Evolutionary conservation across 2,329 filamentous ascomycete genomes (phyloP), one percentile per base, ranked within the genome.

Genomic region (Cytospora leucostoma): DNA sequence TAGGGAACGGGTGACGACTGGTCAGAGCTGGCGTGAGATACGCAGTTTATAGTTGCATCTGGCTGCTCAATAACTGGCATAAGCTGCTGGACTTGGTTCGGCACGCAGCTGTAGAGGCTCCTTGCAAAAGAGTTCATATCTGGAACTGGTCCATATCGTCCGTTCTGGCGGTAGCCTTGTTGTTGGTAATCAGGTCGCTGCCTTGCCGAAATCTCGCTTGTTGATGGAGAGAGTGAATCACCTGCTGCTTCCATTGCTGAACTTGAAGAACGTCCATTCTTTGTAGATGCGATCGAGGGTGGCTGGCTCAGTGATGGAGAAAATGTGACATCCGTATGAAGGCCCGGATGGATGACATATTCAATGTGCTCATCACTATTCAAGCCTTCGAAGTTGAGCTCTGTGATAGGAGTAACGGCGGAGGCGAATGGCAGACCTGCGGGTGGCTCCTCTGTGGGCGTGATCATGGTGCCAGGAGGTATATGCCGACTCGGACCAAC

Each of bases 261-360:
- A 19, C 49, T 56, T 13, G 54, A 59, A 2, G 67, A 67, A 19
- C 27, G 53, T 15, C 61, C 58, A 38, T 63, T 53, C 12, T 40
- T 35, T 7, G 58, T 58, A 13, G 62, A 51, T 1, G 57, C 51
- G 15, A 65, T 21, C 3, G 56, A 62, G 1, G 63, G 56, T 21
- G 60, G 52, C 27, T 62, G 62, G 17, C 56, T 63, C 3, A 57
- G 49, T 6, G 59, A 58, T 2, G 59, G 38, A 1, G 62, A 44
- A 32, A 53, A 32, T 13, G 62, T 56, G 21, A 56, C 21, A 7
- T 64, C 61, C 19, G 35, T 33, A 19, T 54, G 33, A 27, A 65
- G 55, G 15, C 50, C 40, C 47, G 65, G 54, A 35, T 63, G 60
- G 10, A 58, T 40, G n/a, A 51, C 35, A 8, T 53, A 37, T 8